phyloP scores from a whole-genome alignment of 1,284 basidiomycete genomes.

The Stygiomarasmius scandens region DNA sequence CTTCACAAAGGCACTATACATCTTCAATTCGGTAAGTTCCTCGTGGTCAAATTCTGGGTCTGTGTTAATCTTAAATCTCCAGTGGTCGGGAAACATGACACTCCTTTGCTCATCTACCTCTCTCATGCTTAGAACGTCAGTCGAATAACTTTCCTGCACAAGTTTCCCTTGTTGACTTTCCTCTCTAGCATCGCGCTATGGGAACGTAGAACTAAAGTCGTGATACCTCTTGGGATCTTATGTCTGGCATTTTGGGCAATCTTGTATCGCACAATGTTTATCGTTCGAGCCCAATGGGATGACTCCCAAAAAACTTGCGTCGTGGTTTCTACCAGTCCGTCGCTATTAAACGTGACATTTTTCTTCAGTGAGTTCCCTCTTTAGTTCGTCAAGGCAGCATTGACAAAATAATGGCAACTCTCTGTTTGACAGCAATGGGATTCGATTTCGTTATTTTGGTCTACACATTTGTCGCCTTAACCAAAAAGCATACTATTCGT shows the following conservation, averaged over 20 bases:
- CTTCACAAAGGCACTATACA: slow-evolving; percentile 55
- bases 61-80: not conserved
- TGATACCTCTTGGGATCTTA: slow-evolving; percentile 52
- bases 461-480: slow-evolving; percentile 54
- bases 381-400: slow-evolving; percentile 4
- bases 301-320: slow-evolving; percentile 41
- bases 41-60: not conserved
- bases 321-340: slow-evolving; percentile 53
- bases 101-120: slow-evolving; percentile 67
- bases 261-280: slow-evolving; percentile 69
- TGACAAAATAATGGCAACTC: too few relatives aligned
- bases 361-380: slow-evolving; percentile 59
- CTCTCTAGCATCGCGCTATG: slow-evolving; percentile 63
- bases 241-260: slow-evolving; percentile 67
- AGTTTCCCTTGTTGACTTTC: slow-evolving; percentile 3
- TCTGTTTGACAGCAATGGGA: slow-evolving; percentile 68
- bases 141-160: slow-evolving; percentile 2
- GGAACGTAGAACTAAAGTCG: slow-evolving; percentile 56
- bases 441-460: slow-evolving; percentile 65
- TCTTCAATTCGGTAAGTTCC: slow-evolving; percentile 61
- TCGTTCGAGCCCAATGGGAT: slow-evolving; percentile 60
- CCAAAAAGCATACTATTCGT: slow-evolving; percentile 50
- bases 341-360: slow-evolving; percentile 63
- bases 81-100: slow-evolving; percentile 69
- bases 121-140: slow-evolving; percentile 71